These are phyloP conservation scores for Hanseniaspora guilliermondii DNA, from an alignment of 805 yeast genomes.

Conservation along the genomic window DNA sequence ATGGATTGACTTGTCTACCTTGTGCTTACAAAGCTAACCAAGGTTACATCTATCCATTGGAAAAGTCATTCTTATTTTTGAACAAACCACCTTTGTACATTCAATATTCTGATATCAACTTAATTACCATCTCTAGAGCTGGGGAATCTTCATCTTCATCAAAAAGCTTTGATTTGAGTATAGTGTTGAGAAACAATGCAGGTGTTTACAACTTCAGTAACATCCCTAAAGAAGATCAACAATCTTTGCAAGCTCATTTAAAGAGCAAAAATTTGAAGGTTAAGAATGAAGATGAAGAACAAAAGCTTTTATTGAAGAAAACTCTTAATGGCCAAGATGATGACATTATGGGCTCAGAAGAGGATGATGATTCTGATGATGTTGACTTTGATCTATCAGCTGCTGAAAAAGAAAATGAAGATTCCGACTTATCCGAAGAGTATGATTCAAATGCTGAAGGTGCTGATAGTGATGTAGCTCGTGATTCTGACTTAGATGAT, in stretches of 20 bases:
- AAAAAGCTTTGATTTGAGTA: conserved; percentile 85
- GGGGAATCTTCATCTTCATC: conserved; percentile 65
- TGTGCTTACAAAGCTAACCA: conserved; percentile 92
- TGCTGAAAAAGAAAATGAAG: conserved; percentile 39
- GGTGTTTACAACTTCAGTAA: conserved; percentile 76
- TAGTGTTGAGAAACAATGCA: conserved; percentile 50
- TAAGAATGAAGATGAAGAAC: conserved; percentile 80
- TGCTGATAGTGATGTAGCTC: conserved; percentile 25
- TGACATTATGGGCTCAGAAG: conserved; percentile 55
- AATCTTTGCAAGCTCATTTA: conserved; percentile 60
- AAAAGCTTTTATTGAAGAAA: conserved; percentile 50
- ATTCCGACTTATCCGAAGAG: conserved; percentile 72
- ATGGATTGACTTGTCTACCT: conserved; percentile 71
- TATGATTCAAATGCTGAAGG: conserved; percentile 50
- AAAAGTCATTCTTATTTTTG: conserved; percentile 76
- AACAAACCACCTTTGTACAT: conserved; percentile 90
- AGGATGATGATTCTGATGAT: conserved; percentile 60
- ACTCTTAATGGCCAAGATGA: conserved; percentile 26
- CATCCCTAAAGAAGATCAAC: conserved; percentile 82
- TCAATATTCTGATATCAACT: conserved; percentile 69
- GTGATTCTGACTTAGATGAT: conserved; percentile 20
- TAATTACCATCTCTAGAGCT: conserved; percentile 74
- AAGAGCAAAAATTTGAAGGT: conserved; percentile 65
- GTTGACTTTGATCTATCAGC: conserved; percentile 61
- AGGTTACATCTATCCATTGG: conserved; percentile 87